Evolutionary conservation across 176 grass and related monocot species (phyloP).

Genomic region (Thalia dealbata): DNA sequence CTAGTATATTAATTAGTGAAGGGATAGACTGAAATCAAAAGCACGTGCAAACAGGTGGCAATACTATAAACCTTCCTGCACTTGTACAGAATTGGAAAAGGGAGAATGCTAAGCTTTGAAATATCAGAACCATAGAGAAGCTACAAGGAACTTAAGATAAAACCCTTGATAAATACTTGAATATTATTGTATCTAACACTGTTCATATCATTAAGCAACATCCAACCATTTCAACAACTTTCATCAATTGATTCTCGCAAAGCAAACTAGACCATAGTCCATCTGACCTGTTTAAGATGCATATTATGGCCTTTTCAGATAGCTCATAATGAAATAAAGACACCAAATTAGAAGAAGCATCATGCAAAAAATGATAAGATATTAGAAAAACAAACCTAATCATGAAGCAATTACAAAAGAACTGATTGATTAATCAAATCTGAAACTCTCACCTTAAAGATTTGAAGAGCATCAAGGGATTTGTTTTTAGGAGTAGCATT

Average conservation of each 20-base stretch:
- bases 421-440: not conserved
- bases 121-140: not conserved
- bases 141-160: not conserved
- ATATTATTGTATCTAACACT: too few species aligned
- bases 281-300: not conserved
- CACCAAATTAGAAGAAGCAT: constrained; percentile 13
- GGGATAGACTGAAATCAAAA: not conserved
- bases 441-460: constrained; percentile 58
- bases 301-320: not conserved
- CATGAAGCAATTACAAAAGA: not conserved
- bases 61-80: not conserved
- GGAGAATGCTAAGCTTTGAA: not conserved
- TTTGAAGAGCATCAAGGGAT: constrained; percentile 76
- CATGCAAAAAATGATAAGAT: not conserved
- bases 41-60: not conserved
- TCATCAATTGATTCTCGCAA: not conserved
- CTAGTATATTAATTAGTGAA: not conserved
- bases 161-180: not conserved
- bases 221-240: not conserved
- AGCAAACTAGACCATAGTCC: not conserved
- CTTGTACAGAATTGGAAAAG: not conserved
- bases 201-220: not conserved
- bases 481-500: constrained; percentile 73
- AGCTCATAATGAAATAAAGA: not conserved
- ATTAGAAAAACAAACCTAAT: not conserved